Base-by-base conservation (phyloP, 805 yeast species). In the Hanseniaspora valbyensis region DNA sequence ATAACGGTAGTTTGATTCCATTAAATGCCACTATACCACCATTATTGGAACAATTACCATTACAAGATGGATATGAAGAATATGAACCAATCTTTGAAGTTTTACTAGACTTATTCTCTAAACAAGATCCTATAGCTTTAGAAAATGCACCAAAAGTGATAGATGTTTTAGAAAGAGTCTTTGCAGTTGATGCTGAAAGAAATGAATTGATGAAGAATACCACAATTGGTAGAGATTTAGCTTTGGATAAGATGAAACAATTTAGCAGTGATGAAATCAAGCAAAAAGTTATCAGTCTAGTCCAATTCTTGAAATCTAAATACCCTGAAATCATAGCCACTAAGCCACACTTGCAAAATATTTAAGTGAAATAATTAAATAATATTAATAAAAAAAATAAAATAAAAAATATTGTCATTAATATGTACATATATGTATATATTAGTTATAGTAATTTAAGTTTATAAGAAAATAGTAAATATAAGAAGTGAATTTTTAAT, bases 11-110 rank as follows among this genome's bases (percentile, higher is more conserved):
- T 34, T 75, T 82, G 33, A 79, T 89, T 57, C 96, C 96, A 54
- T 67, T 87, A 57, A 78, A 75, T 53, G 88, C 79, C 51, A 77
- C 90, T 39, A 70, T 83, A 21, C 94, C 95, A 44, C 76, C 73
- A 22, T 72, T 92, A 60, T 69, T 89, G 54, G 69, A 73, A 45
- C 90, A 83, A 60, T 74, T 92, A 61, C 98, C 98, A 46, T 75
- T 92, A 62, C 77, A 80, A 62, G 79, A 88, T 49, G 96, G 89
- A 2, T 82, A 75, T 56, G 97, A 90, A 70, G 98, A 92, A 69
- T 87, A 92, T 69, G 77, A 80, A 28, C 96, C 97, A 49, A 82
- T 92, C 55, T 83, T 87, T 67, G 79, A 83, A 59, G 71, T 89
- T 56, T 73, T 92, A 52, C 70, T 83, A 62, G 74, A 76, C 60